A percentile compares a stretch with the other conserved stretches of the same genome.
phyloP scores from a whole-genome alignment of 225 moss, liverwort and hornwort species.

The Neckera pumila region DNA sequence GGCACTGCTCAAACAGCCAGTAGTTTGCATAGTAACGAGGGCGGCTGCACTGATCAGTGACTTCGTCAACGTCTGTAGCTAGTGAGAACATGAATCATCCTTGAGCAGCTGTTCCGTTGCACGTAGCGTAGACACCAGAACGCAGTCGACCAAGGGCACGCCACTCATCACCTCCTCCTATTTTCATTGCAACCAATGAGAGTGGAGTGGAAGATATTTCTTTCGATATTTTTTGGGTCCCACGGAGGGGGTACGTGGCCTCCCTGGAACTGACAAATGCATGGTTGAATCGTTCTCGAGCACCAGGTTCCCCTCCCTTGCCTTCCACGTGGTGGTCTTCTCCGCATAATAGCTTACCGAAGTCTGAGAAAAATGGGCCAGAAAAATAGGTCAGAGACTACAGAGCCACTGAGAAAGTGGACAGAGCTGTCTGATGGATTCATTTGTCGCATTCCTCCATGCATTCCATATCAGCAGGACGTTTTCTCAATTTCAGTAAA shows the following conservation, averaged over 20 bases:
- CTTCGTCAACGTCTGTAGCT: neutral
- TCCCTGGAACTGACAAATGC: neutral
- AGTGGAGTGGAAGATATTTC: neutral
- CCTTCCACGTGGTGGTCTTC: neutral
- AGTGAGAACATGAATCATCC: neutral
- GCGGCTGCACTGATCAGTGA: neutral
- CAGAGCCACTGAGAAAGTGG: neutral
- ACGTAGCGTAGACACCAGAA: too few relatives aligned
- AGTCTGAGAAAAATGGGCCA: neutral
- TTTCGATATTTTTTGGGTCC: neutral
- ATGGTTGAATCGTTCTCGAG: neutral
- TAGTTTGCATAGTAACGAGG: neutral
- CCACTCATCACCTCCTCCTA: neutral
- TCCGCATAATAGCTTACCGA: too few relatives aligned
- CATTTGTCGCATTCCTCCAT: neutral
- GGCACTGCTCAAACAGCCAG: neutral
- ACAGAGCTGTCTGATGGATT: neutral
- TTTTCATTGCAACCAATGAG: neutral
- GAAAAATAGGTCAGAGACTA: neutral
- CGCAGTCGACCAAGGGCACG: neutral
- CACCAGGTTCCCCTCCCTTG: neutral
- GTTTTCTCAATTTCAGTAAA: too few relatives aligned
- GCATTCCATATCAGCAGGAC: neutral
- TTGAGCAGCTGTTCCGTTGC: neutral
- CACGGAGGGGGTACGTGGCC: neutral